Percentiles rank a stretch among this genome's conserved stretches.
Conservation (phyloP, 345 rosid species). For the Syzygium oleosum region DNA sequence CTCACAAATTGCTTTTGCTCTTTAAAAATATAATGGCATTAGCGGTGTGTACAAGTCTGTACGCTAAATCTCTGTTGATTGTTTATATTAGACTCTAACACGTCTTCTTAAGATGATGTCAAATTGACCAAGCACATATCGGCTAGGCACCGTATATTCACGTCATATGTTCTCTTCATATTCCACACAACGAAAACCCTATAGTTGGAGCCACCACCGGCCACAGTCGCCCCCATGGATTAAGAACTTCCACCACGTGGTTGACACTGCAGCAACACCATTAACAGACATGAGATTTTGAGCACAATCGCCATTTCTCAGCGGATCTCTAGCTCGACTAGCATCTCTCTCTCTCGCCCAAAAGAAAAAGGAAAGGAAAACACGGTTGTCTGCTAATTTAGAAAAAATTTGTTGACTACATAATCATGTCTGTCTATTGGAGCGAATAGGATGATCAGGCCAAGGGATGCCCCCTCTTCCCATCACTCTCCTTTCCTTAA, state of each 20-base stretch:
- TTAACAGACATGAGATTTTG: neutral
- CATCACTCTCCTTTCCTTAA: neutral
- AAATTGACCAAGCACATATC: neutral
- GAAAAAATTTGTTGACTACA: neutral
- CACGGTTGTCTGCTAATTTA: neutral
- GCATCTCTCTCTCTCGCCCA: neutral
- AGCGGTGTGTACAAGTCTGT: neutral
- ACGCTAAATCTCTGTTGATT: neutral
- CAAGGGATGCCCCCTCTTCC: neutral
- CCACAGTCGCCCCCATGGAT: neutral
- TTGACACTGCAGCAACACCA: neutral
- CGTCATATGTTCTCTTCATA: neutral
- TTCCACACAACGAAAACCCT: neutral
- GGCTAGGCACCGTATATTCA: neutral
- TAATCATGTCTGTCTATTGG: neutral
- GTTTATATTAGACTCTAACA: neutral
- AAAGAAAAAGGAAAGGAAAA: neutral
- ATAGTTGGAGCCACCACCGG: neutral
- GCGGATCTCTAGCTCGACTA: neutral
- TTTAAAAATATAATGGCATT: neutral
- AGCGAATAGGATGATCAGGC: neutral
- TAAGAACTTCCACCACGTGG: neutral
- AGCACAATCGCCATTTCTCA: neutral
- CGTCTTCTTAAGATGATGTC: neutral
- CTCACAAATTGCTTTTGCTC: neutral